Percentiles rank a stretch among this genome's conserved stretches.
Conservation (phyloP, 169 alveolate genomes). For the Theileria parva region DNA sequence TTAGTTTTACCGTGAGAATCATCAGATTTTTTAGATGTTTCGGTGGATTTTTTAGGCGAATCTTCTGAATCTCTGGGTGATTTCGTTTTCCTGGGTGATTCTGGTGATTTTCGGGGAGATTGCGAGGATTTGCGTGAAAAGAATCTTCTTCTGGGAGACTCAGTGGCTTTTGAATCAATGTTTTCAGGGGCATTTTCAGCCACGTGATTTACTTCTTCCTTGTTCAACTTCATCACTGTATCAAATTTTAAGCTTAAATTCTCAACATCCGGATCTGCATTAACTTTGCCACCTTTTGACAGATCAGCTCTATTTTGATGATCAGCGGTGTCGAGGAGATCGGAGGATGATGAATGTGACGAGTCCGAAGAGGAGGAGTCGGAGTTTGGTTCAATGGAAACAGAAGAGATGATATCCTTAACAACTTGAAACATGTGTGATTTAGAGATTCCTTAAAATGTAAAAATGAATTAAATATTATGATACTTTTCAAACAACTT, state of each 20-base stretch:
- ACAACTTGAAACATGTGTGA: conserved; percentile 5
- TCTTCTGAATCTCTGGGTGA: background rate
- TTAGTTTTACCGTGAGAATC: too few species aligned
- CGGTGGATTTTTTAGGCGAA: background rate
- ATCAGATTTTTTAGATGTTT: too few species aligned
- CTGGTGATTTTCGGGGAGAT: background rate
- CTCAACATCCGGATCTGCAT: background rate
- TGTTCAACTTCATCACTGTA: background rate
- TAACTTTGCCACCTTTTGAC: background rate
- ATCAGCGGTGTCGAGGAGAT: background rate
- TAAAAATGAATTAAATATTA: too few species aligned
- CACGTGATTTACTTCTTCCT: background rate
- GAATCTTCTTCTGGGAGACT: background rate
- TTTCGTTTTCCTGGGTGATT: background rate
- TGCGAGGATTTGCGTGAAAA: background rate
- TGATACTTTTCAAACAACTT: background rate
- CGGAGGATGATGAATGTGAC: background rate
- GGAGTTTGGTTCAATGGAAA: conserved; percentile 3
- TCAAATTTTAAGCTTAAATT: background rate
- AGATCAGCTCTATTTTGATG: background rate
- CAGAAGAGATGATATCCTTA: conserved; percentile 8
- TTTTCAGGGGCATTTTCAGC: background rate
- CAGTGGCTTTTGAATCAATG: background rate
- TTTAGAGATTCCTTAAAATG: background rate
- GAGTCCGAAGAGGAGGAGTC: background rate